These are phyloP conservation scores for Aspergillus hortae DNA, from an alignment of 2,329 filamentous ascomycete species.

Conservation along the genomic window DNA sequence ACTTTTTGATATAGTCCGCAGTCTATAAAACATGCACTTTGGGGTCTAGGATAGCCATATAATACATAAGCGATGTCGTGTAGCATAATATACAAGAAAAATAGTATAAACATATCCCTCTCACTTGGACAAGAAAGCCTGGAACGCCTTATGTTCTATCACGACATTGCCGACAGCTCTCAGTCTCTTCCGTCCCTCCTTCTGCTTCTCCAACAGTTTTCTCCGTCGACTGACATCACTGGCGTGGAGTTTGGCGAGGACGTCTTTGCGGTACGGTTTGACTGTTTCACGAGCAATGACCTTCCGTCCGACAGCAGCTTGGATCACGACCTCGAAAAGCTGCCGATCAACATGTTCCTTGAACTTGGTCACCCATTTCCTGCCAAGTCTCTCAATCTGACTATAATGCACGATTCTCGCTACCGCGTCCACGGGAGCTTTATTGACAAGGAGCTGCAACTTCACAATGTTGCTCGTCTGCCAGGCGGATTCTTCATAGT, in stretches of 20 bases:
- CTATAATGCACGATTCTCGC: constrained; percentile 82
- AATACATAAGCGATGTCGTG: background rate
- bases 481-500: constrained; percentile 96
- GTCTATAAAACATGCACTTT: too few relatives aligned
- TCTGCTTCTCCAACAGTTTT: constrained; percentile 94
- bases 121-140: constrained; percentile 74
- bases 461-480: constrained; percentile 76
- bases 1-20: too few relatives aligned
- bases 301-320: constrained; percentile 77
- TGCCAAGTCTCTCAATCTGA: constrained; percentile 75
- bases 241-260: constrained; percentile 87
- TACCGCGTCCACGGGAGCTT: constrained; percentile 87
- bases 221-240: constrained; percentile 76
- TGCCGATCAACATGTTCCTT: constrained; percentile 95
- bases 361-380: constrained; percentile 90
- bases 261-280: constrained; percentile 95
- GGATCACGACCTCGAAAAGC: constrained; percentile 96
- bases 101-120: constrained; percentile 44
- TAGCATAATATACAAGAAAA: background rate
- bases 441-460: constrained; percentile 90
- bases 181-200: constrained; percentile 86
- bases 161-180: constrained; percentile 76
- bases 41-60: background rate
- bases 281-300: constrained; percentile 91
- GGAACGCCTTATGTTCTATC: constrained; percentile 95